Base-by-base conservation (phyloP, 306 rosid genomes). In the Cicer yamashitae region DNA sequence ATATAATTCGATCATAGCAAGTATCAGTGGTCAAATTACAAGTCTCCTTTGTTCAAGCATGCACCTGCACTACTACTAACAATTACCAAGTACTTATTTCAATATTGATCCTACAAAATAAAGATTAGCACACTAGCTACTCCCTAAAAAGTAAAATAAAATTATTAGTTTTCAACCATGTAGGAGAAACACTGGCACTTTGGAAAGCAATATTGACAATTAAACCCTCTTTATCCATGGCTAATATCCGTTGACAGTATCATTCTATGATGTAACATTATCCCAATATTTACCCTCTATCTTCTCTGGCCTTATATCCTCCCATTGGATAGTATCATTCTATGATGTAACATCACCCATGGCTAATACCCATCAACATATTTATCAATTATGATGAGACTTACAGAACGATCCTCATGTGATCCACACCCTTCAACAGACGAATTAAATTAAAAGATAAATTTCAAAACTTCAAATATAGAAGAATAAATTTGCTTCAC, bases 1-100 rank as follows among this genome's bases (percentile, higher is more conserved):
- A 43, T 65, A 14, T 14, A 39, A 41, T 65, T 41, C 38, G 43
- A 65, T 41, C 52, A 10, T 17, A 65, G 43, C 22, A 63, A 63
- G 69, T 15, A 63, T 39, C 47, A 38, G 15, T 39, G 48, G 46
- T 63, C 50, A 62, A 18, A 43, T 12, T 11, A 72, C 17, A 72
- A 6, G 10, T 20, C 52, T 17, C 45, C 12, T 12, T 22, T 22
- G 54, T 8, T 22, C 77, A 56, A 41, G 20, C 44, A 8, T 44
- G 22, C 67, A 20, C n/a, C 30, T 52, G 15, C 54, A 57, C 39
- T 14, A 70, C 39, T 15, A 9, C 58, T 7, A 47, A 13, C 34
- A 51, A 34, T 17, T 50, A n/a, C 34, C 15, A 30, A 40, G 20
- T 7, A 25, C 58, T 15, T 52, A 51, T 52, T 51, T 34, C 10